Conservation (phyloP, 805 yeast species). For the Cyberlindnera americana region DNA sequence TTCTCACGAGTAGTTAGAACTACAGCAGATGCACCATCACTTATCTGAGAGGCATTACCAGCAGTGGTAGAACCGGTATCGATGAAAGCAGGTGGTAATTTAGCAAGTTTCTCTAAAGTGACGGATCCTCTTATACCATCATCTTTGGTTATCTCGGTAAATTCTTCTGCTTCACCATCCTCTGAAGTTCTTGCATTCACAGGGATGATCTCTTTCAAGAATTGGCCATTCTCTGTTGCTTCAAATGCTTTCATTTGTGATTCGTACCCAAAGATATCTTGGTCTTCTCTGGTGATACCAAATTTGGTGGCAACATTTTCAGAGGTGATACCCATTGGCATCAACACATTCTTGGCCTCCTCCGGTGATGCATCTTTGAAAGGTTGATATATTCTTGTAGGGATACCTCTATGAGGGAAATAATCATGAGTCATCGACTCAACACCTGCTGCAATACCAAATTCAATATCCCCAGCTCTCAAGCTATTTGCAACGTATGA, state of each 20-base stretch:
- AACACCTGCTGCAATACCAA: constrained; percentile 86
- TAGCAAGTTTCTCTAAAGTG: constrained; percentile 66
- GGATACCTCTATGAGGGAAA: constrained; percentile 62
- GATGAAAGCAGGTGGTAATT: constrained; percentile 77
- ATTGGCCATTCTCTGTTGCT: constrained; percentile 65
- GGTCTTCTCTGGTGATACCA: constrained; percentile 58
- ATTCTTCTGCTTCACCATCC: constrained; percentile 52
- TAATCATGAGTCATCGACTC: constrained; percentile 86
- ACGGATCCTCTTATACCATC: constrained; percentile 88
- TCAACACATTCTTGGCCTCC: constrained; percentile 62
- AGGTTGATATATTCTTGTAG: constrained; percentile 40
- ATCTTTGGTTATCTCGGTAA: constrained; percentile 44
- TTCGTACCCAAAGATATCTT: constrained; percentile 79
- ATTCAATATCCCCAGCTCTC: constrained; percentile 73
- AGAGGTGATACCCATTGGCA: constrained; percentile 93
- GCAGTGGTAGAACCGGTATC: constrained; percentile 79
- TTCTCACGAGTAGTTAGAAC: constrained; percentile 75
- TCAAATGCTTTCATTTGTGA: constrained; percentile 80
- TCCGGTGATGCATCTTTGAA: constrained; percentile 34
- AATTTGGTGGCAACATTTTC: constrained; percentile 77
- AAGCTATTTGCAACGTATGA: constrained; percentile 83
- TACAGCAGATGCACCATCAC: constrained; percentile 91
- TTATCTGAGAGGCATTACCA: constrained; percentile 90
- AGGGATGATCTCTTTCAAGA: constrained; percentile 83
- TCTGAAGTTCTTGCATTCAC: constrained; percentile 52